These are phyloP conservation scores for Boeremia lycopersici DNA, from an alignment of 2,329 filamentous ascomycete genomes.

Conservation along the genomic window DNA sequence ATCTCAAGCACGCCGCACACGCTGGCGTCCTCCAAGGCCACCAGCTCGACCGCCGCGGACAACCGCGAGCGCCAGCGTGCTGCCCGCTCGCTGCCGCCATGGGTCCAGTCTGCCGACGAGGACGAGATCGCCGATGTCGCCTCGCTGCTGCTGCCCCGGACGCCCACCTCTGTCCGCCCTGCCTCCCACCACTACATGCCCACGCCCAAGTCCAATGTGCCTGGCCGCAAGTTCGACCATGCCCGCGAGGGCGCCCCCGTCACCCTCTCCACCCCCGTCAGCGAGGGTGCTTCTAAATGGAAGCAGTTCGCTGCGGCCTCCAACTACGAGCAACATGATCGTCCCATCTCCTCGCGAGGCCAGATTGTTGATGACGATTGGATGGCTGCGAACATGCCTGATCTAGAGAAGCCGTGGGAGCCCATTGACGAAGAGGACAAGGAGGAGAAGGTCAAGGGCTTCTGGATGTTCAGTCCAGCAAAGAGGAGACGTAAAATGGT, in stretches of 20 bases:
- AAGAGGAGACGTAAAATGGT: conserved; percentile 61
- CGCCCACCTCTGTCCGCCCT: conserved; percentile 41
- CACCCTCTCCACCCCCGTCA: conserved; percentile 42
- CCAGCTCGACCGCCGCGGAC: conserved; percentile 33
- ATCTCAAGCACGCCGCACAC: conserved; percentile 46
- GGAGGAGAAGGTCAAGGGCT: conserved; percentile 54
- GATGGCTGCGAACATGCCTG: conserved; percentile 57
- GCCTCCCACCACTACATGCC: conserved; percentile 48
- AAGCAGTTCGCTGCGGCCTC: conserved; percentile 45
- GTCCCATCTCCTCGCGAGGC: conserved; percentile 36
- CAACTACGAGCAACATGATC: conserved; percentile 33
- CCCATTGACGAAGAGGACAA: conserved; percentile 60
- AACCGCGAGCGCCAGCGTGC: conserved; percentile 43
- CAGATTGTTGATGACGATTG: conserved; percentile 51
- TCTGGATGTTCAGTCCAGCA: conserved; percentile 55
- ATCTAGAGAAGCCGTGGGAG: conserved; percentile 58
- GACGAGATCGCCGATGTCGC: conserved; percentile 42
- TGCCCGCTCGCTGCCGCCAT: conserved; percentile 46
- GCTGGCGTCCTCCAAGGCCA: conserved; percentile 43
- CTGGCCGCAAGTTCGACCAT: conserved; percentile 49
- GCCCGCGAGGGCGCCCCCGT: conserved; percentile 46
- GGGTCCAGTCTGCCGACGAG: conserved; percentile 48
- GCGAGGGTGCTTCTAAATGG: conserved; percentile 48
- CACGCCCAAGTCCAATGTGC: conserved; percentile 46
- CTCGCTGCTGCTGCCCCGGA: conserved; percentile 42